Evolutionary conservation across 2,329 filamentous ascomycete species (phyloP).

Genomic region (Exophiala sp.): DNA sequence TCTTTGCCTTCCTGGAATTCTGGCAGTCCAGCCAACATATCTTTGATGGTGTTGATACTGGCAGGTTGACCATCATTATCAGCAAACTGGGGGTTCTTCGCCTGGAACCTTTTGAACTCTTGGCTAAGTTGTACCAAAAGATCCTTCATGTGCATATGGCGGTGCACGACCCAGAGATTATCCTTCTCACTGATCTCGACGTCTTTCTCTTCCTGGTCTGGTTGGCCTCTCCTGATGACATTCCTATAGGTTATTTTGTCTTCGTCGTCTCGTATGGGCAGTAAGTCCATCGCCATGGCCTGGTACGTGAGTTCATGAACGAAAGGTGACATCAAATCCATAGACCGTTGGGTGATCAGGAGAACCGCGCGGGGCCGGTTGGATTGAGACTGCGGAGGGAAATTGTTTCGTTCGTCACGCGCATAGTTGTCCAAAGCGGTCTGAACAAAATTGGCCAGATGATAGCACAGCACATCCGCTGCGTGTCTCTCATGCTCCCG

Average conservation of each 20-base stretch:
- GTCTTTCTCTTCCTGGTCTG: slow-evolving; percentile 72
- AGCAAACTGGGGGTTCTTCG: slow-evolving; percentile 86
- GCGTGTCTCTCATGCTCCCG: slow-evolving; percentile 66
- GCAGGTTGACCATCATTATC: slow-evolving; percentile 63
- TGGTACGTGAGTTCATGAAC: slow-evolving; percentile 98
- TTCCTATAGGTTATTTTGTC: slow-evolving; percentile 86
- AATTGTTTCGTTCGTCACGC: slow-evolving; percentile 68
- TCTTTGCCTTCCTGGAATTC: slow-evolving; percentile 96
- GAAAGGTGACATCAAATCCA: slow-evolving; percentile 83
- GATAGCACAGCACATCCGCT: slow-evolving; percentile 76
- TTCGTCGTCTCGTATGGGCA: slow-evolving; percentile 74
- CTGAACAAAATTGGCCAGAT: slow-evolving; percentile 85
- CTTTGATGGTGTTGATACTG: slow-evolving; percentile 84
- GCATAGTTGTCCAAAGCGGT: slow-evolving; percentile 86
- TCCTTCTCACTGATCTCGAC: slow-evolving; percentile 88
- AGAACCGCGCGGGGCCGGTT: slow-evolving; percentile 74
- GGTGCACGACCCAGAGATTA: slow-evolving; percentile 89
- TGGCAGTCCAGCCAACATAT: slow-evolving; percentile 91
- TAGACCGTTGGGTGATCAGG: slow-evolving; percentile 81
- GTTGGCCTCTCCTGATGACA: slow-evolving; percentile 65
- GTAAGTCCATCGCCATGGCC: slow-evolving; percentile 90
- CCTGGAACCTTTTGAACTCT: slow-evolving; percentile 87
- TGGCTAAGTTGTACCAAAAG: slow-evolving; percentile 88
- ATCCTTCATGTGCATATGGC: slow-evolving; percentile 96
- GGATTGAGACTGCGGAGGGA: slow-evolving; percentile 65